Evolutionary conservation across 257 asterid genomes (phyloP), one percentile per base, ranked within the genome.

Genomic region (Orobanche coerulescens): DNA sequence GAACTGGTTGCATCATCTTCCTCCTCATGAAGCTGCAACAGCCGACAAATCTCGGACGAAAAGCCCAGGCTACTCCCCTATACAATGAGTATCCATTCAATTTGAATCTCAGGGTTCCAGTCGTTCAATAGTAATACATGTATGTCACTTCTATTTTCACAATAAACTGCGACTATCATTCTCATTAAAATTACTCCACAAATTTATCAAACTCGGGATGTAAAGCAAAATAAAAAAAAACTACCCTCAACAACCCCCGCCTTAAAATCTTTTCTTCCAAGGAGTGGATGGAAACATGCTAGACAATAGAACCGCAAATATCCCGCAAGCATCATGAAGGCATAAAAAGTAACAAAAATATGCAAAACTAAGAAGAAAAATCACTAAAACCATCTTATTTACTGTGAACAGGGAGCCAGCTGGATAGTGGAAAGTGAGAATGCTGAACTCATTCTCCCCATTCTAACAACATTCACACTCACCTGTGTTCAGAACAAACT

Each of bases 1-100:
- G 72, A 80, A 75, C 99, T 93, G 44, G 95, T 89, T 70, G 97
- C 99, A 61, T 93, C 99, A 86, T 93, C 99, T 73, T 93, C 95
- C 82, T 84, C 98, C 61, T 93, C 99, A 74, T 68, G 80, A 31
- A 84, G 84, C 72, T 84, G 97, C 84, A 93, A 71, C 75, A 89
- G 82, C 65, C 92, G 84, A 68, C 58, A 68, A 69, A 93, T 81
- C 30, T 93, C 99, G 5, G 99, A 77, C 43, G 97, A 79, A 66
- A 84, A 78, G n/a, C 81, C 86, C 48, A 72, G 82, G 79, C 99
- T 93, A 46, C 91, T 97, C 39, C 79, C 97, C 99, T 93, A 75
- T 59, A 76, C 12, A 75, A 43, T 31, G 64, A 52, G 20, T 31
- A 71, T 48, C 55, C 48, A 76, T 61, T 57, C 62, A 72, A 36